Evolutionary conservation across 1,139 yeast species (phyloP).

Genomic region (Saccharomyces hybrid): DNA sequence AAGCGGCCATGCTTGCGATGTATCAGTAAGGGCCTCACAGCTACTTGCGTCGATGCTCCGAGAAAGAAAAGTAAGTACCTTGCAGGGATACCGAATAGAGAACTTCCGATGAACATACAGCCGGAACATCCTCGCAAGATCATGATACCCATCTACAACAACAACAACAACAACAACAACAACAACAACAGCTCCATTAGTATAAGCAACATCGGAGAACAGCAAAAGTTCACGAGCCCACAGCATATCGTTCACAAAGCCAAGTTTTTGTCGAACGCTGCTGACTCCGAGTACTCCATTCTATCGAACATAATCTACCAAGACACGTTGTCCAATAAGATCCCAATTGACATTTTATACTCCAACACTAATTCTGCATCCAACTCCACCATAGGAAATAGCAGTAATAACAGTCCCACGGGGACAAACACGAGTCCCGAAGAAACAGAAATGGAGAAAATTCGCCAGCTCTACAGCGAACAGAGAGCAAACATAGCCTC

Average conservation of each 20-base stretch:
- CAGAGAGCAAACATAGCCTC: conserved; percentile 11
- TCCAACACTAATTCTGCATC: conserved; percentile 12
- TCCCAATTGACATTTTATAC: conserved; percentile 23
- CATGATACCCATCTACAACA: not conserved
- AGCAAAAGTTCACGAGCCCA: not conserved
- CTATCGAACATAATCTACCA: conserved; percentile 66
- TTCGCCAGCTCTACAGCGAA: not conserved
- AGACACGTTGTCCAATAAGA: conserved; percentile 29
- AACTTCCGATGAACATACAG: conserved; percentile 12
- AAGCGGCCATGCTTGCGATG: conserved; percentile 81
- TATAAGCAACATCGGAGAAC: not conserved
- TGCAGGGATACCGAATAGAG: conserved; percentile 43
- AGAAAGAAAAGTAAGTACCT: conserved; percentile 79
- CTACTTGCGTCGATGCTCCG: conserved; percentile 84
- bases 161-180: not conserved
- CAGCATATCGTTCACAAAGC: conserved; percentile 22
- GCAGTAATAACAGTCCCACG: not conserved
- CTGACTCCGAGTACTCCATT: conserved; percentile 71
- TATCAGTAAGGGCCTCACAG: conserved; percentile 55
- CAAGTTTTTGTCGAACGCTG: conserved; percentile 60
- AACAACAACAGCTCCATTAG: not conserved
- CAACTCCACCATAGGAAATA: conserved; percentile 1
- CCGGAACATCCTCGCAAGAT: conserved; percentile 2
- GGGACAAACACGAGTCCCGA: conserved; percentile 4
- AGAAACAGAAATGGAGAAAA: conserved; percentile 1